Base-by-base conservation (phyloP, 306 rosid genomes). In the Quercus agrifolia region DNA sequence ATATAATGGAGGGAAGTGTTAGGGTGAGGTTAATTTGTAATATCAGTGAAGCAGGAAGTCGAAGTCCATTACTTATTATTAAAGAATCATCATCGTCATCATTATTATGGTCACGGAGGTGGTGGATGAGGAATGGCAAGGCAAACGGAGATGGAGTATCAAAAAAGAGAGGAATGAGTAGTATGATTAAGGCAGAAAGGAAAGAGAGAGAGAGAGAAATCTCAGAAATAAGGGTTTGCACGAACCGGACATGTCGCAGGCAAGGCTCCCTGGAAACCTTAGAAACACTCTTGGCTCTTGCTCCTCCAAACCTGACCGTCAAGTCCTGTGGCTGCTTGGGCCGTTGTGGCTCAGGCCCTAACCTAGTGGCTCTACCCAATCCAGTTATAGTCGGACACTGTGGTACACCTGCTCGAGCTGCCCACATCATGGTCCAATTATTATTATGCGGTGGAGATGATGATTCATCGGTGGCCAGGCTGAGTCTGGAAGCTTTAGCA, bases 231-330 rank as follows among this genome's bases (percentile, higher is more conserved):
- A 88, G 93, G 18, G 97, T 94, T 2, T 94, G 98, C 85, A 88
- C 95, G 18, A 94, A 92, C 85, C 92, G 97, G 27, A 86, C 87
- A 49, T 92, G 97, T 88, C 95, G 98, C 3, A 87, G 79, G 46
- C 97, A 92, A 73, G 98, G 97, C 11, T 92, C 98, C 17, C 76
- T 91, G 64, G 90, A 89, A 78, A 88, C 93, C 71, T 90, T 94
- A 8, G 92, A 91, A 74, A 87, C 86, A 55, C 89, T 94, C 78
- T 77, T 79, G 66, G 86, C 81, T 33, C 83, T 94, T 4, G 91
- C 95, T 58, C 94, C 97, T 33, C 90, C 95, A 0, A 82, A 79
- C 73, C 77, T 92, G 62, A 2, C 88, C 52, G 94, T 94, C 49
- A 87, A 80, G 25, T 38, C 95, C 12, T 88, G 89, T 61, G 97